phyloP scores from a whole-genome alignment of 768 basidiomycete species.

The Lactarius akahatsu region DNA sequence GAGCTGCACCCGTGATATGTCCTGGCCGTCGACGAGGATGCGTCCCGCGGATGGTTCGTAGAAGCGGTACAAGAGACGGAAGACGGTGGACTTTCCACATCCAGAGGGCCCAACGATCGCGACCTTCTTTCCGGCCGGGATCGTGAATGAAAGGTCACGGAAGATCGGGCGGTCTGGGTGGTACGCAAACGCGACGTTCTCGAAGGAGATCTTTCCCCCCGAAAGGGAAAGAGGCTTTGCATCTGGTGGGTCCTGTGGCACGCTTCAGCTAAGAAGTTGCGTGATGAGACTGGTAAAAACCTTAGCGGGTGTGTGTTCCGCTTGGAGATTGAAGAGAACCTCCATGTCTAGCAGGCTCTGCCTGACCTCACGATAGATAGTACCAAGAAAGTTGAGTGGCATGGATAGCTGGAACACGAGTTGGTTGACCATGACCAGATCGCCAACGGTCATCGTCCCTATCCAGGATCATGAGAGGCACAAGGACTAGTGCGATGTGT shows the following conservation, averaged over 20 bases:
- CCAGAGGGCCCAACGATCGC: constrained; percentile 97
- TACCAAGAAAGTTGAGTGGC: constrained; percentile 95
- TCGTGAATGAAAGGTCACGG: constrained; percentile 78
- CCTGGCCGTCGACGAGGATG: constrained; percentile 89
- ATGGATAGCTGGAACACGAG: constrained; percentile 96
- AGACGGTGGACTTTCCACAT: constrained; percentile 96
- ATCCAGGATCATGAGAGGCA: constrained; percentile 17
- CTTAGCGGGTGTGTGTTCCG: constrained; percentile 69
- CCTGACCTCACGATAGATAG: constrained; percentile 94
- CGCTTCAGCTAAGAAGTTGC: not conserved
- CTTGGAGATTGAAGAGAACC: constrained; percentile 84
- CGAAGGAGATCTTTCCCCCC: constrained; percentile 89
- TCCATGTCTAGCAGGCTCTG: constrained; percentile 99
- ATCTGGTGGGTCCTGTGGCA: constrained; percentile 58
- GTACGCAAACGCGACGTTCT: constrained; percentile 90
- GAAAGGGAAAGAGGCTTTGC: constrained; percentile 67
- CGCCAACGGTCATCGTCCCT: constrained; percentile 98
- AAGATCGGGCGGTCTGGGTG: constrained; percentile 93
- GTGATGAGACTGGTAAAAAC: constrained; percentile 32
- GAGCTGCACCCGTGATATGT: constrained; percentile 70
- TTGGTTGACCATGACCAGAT: constrained; percentile 99
- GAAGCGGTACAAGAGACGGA: constrained; percentile 92
- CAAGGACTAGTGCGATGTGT: not conserved
- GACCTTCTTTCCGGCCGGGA: constrained; percentile 95
- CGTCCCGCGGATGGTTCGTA: constrained; percentile 79